A percentile compares a stretch with the other conserved stretches of the same genome.
These are phyloP conservation scores for Ganoderma leucocontextum DNA, from an alignment of 1,284 basidiomycete species.

Conservation along the genomic window DNA sequence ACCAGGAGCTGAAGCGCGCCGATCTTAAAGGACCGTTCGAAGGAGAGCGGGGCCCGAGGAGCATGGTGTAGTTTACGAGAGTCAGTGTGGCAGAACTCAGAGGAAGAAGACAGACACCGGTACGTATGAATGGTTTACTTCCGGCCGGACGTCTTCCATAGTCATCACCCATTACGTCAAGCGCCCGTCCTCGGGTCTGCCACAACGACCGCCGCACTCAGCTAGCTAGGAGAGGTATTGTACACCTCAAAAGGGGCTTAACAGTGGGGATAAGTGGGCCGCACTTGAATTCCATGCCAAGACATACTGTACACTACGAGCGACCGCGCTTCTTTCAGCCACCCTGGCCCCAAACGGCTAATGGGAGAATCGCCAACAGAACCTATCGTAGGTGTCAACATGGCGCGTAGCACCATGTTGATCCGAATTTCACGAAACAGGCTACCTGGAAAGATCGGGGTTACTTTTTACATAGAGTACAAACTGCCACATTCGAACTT, in stretches of 20 bases:
- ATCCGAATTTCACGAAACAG: neutral
- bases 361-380: neutral
- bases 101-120: neutral
- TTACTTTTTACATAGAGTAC: slow-evolving; percentile 28
- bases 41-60: neutral
- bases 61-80: neutral
- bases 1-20: neutral
- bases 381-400: neutral
- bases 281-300: neutral
- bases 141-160: neutral
- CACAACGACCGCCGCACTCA: no score
- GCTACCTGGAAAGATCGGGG: neutral
- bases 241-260: neutral
- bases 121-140: neutral
- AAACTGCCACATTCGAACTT: slow-evolving; percentile 15
- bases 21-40: neutral
- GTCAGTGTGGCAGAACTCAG: neutral
- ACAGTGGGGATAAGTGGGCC: neutral
- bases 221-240: neutral
- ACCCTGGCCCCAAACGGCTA: neutral
- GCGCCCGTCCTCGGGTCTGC: neutral
- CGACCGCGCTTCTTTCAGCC: neutral
- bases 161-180: neutral
- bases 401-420: neutral
- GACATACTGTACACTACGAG: neutral